Conservation (phyloP, 164 flowering plant genomes). For the Berberis thunbergii region DNA sequence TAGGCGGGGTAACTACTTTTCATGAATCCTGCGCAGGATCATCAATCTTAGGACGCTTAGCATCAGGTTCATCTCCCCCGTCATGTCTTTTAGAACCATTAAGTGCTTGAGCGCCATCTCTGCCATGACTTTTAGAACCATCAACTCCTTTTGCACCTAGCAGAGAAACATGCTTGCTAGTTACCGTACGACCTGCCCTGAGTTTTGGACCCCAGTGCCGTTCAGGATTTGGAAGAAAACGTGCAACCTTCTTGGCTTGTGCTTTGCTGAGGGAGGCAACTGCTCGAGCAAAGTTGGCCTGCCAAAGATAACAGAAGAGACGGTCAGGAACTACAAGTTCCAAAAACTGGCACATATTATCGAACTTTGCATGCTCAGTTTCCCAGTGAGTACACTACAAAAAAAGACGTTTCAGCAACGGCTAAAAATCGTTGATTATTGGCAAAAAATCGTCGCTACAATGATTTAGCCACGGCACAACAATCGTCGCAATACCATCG, state of each 20-base stretch:
- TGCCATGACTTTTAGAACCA: conserved; percentile 29
- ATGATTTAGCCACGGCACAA: too few relatives aligned
- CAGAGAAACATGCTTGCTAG: conserved; percentile 84
- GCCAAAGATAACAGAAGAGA: background rate
- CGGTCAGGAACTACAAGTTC: too few relatives aligned
- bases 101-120: background rate
- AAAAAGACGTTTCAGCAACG: too few relatives aligned
- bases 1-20: too few relatives aligned
- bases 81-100: background rate
- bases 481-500: too few relatives aligned
- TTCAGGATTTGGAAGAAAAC: conserved; percentile 97
- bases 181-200: conserved; percentile 84
- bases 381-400: too few relatives aligned
- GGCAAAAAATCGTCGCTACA: too few relatives aligned
- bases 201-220: conserved; percentile 97
- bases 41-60: conserved; percentile 64
- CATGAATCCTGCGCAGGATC: conserved; percentile 6
- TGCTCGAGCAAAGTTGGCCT: conserved; percentile 96
- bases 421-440: too few relatives aligned
- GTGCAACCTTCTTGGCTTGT: conserved; percentile 87
- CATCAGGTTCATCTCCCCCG: conserved; percentile 35
- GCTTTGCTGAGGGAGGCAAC: conserved; percentile 87
- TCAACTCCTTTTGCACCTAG: conserved; percentile 62
- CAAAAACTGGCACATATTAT: too few relatives aligned
- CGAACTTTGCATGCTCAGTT: background rate